Evolutionary conservation across 2,329 filamentous ascomycete genomes (phyloP).

Genomic region (Xylaria sp.): DNA sequence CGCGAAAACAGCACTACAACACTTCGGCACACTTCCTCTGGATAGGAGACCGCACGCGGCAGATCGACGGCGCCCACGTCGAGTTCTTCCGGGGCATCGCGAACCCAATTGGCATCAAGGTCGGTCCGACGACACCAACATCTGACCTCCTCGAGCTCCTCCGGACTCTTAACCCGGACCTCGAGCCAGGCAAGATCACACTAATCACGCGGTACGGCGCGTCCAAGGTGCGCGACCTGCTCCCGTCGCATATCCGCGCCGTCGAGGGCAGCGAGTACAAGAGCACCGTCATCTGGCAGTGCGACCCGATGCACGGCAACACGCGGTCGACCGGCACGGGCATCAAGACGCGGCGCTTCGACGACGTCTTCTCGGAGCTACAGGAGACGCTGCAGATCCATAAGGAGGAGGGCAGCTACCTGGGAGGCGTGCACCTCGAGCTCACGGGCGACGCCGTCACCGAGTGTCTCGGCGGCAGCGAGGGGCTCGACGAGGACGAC

Average conservation of each 20-base stretch:
- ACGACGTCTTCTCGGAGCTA: conserved; percentile 87
- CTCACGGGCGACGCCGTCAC: conserved; percentile 95
- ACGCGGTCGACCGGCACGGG: conserved; percentile 72
- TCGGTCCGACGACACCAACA: conserved; percentile 82
- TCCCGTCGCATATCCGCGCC: conserved; percentile 85
- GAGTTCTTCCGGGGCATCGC: conserved; percentile 97
- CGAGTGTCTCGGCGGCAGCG: conserved; percentile 91
- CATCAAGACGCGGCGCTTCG: conserved; percentile 92
- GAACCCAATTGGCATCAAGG: conserved; percentile 96
- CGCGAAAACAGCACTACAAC: conserved; percentile 78
- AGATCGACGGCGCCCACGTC: conserved; percentile 90
- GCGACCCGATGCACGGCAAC: conserved; percentile 97
- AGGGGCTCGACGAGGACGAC: conserved; percentile 85
- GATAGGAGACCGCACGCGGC: conserved; percentile 95
- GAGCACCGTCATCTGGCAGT: conserved; percentile 86
- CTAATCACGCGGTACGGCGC: conserved; percentile 95
- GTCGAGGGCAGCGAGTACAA: conserved; percentile 78
- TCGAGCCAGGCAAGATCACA: conserved; percentile 90
- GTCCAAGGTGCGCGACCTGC: conserved; percentile 72
- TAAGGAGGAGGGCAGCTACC: conserved; percentile 79
- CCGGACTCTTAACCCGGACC: conserved; percentile 80
- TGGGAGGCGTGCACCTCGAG: conserved; percentile 94
- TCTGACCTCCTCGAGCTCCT: conserved; percentile 80
- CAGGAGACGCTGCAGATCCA: conserved; percentile 84
- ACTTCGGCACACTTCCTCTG: conserved; percentile 97